Percentiles rank a stretch among this genome's conserved stretches.
phyloP scores from a whole-genome alignment of 169 alveolate species.

The Plasmodium billcollinsi region DNA sequence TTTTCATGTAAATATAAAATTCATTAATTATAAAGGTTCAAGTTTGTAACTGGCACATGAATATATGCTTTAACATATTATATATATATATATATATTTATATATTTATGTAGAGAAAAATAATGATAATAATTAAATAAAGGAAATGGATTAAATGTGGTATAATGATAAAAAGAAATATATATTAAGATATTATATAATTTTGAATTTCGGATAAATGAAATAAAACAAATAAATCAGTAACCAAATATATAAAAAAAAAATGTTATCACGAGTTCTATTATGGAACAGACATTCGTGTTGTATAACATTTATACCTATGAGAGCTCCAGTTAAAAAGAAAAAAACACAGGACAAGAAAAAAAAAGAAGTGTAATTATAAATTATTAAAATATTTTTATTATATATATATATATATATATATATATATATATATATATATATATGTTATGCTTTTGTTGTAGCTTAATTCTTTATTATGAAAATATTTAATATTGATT shows the following conservation, averaged over 20 bases:
- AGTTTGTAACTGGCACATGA: too few species aligned
- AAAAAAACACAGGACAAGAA: conserved; percentile 67
- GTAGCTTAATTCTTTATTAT: too few species aligned
- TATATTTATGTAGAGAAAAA: too few species aligned
- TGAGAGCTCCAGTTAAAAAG: conserved; percentile 72
- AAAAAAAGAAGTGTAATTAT: conserved; percentile 58
- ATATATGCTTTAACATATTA: too few species aligned
- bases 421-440: neutral
- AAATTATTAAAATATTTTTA: neutral
- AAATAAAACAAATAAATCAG: conserved; percentile 4
- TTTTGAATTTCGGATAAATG: neutral
- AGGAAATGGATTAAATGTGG: neutral
- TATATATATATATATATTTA: too few species aligned
- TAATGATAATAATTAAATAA: too few species aligned
- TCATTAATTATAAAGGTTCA: too few species aligned
- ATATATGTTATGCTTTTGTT: neutral
- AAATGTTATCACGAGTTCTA: conserved; percentile 52
- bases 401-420: neutral
- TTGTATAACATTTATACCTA: conserved; percentile 57
- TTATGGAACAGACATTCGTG: conserved; percentile 54
- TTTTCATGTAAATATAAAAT: too few species aligned
- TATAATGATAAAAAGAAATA: neutral
- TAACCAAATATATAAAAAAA: neutral
- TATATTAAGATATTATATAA: neutral
- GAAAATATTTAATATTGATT: neutral